Base-by-base conservation (phyloP, 2,329 filamentous ascomycete genomes). In the Apiospora pterosperma region DNA sequence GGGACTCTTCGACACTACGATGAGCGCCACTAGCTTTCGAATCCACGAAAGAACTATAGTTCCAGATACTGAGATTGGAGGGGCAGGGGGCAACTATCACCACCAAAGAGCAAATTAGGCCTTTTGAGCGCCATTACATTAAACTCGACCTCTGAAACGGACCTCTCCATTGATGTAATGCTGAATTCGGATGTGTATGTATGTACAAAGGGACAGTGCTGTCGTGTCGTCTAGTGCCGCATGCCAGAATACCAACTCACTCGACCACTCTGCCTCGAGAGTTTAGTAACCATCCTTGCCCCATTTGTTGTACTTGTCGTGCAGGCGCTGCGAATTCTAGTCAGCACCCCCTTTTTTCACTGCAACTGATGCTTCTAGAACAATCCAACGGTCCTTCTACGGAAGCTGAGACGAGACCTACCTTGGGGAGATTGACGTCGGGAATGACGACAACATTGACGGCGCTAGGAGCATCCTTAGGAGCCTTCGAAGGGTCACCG, bases 241-340 rank as follows among this genome's bases (percentile, higher is more conserved):
- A 34, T 41, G 59, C 23, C 59, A 21, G 39, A 14, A 48, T 62
- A 42, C 60, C 58, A 60, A 60, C 58, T 62, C 28, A 34, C 39
- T 42, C 39, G 28, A 42, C 25, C 16, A 34, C 28, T 42, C 39
- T n/a, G 14, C 7, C 4, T 5, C 21, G n/a, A 34, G 39, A 52
- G 62, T 76, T 77, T 83, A 92, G 82, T 91, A 98, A 72, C 93
- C 94, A 72, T 98, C 96, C 89, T 98, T 98, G 80, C 96, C 96
- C 89, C 92, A 98, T 87, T 99, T 99, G 92, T 99, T 99, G 89
- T 91, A 98, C 84, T 91, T 91, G 73, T 99, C 96, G 83, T 99
- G 96, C 69, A 97, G 88, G 75, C 90, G 86, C 92, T 96, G 74
- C 28, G 11, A 3, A 21, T 16, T 14, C 38, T 21, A 3, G 48